Conservation (phyloP, 306 rosid genomes). For the Prosopis cineraria region DNA sequence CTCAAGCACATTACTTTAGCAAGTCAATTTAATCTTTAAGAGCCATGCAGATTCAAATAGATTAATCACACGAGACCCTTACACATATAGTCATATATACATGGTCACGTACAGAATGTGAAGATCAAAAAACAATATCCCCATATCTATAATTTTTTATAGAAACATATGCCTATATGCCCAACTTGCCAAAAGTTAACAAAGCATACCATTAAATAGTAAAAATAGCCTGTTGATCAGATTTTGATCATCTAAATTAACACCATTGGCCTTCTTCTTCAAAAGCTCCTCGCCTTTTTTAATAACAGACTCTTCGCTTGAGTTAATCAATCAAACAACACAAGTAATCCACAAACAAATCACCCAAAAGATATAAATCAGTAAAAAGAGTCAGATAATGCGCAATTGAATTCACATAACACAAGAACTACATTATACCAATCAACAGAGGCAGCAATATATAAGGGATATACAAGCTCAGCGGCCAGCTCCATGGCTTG, state of each 20-base stretch:
- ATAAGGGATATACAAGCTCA: constrained; percentile 86
- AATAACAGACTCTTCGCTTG: constrained; percentile 86
- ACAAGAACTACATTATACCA: constrained; percentile 53
- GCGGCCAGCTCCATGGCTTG: constrained; percentile 79
- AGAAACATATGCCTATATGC: not conserved
- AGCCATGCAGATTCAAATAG: constrained; percentile 14
- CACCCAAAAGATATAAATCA: constrained; percentile 33
- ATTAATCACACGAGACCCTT: constrained; percentile 17
- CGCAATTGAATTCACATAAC: constrained; percentile 16
- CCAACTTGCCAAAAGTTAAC: constrained; percentile 22
- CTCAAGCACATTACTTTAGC: not conserved
- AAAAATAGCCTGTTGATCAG: constrained; percentile 74
- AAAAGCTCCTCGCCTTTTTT: constrained; percentile 96
- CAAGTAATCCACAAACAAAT: constrained; percentile 42
- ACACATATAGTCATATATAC: constrained; percentile 4
- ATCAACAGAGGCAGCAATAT: constrained; percentile 77
- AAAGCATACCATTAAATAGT: constrained; percentile 78
- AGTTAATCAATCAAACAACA: constrained; percentile 50
- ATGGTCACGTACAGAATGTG: constrained; percentile 1
- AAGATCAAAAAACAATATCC: constrained; percentile 9
- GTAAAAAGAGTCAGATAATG: constrained; percentile 24
- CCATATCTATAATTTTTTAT: constrained; percentile 9
- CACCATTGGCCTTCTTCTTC: constrained; percentile 86
- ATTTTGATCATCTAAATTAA: constrained; percentile 76
- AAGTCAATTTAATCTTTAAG: constrained; percentile 21